Evolutionary conservation across 176 grass and related monocot genomes (phyloP).

Genomic region (Carex cristatella): DNA sequence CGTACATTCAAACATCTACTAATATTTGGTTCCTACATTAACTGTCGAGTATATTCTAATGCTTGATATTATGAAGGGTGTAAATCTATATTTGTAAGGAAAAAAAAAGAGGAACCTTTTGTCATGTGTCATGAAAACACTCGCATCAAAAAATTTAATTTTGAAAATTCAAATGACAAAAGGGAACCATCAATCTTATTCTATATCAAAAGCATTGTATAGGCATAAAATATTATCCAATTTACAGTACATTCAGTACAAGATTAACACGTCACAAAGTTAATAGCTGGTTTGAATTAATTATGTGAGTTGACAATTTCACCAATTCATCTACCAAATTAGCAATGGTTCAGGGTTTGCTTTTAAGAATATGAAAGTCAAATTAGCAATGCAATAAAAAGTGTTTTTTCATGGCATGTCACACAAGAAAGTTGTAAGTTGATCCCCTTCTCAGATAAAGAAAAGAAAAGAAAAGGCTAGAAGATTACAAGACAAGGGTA

Average conservation of each 20-base stretch:
- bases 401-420: not conserved
- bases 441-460: not conserved
- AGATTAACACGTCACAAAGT: not conserved
- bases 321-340: not conserved
- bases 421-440: not conserved
- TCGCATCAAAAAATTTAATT: not conserved
- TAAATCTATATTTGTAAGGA: not conserved
- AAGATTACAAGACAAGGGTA: constrained; percentile 14
- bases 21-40: not conserved
- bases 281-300: not conserved
- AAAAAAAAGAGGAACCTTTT: not conserved
- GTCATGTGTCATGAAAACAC: not conserved
- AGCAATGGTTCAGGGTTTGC: not conserved
- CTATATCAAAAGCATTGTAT: not conserved
- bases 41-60: not conserved
- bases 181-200: not conserved
- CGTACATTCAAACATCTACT: not conserved
- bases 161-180: not conserved
- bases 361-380: not conserved
- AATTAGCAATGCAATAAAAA: not conserved
- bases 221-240: not conserved
- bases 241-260: not conserved
- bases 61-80: not conserved
- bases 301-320: not conserved
- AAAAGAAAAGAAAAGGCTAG: not conserved